Percentiles rank a stretch among this genome's conserved stretches.
These are phyloP conservation scores for Suhomyces faveliae DNA, from an alignment of 805 yeast species.

Conservation along the genomic window DNA sequence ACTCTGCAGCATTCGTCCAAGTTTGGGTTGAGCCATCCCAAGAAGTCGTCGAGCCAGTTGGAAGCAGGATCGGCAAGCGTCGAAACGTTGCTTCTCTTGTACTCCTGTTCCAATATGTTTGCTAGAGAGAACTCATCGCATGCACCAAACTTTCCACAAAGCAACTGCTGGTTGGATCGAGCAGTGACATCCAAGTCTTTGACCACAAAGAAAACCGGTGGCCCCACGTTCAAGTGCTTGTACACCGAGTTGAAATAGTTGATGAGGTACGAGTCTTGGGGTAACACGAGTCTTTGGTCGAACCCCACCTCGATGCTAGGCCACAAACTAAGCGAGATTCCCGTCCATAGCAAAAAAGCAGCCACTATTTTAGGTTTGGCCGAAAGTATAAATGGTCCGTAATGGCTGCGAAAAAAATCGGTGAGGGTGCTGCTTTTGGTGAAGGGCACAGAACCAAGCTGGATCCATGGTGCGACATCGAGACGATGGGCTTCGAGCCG, in stretches of 20 bases:
- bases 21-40: constrained; percentile 83
- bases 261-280: constrained; percentile 76
- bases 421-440: constrained; percentile 20
- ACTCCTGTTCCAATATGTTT: constrained; percentile 82
- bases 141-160: constrained; percentile 86
- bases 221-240: constrained; percentile 76
- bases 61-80: constrained; percentile 80
- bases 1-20: constrained; percentile 83
- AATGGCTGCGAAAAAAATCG: constrained; percentile 42
- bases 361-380: constrained; percentile 49
- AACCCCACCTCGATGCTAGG: constrained; percentile 77
- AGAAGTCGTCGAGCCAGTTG: constrained; percentile 90
- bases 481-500: constrained; percentile 57
- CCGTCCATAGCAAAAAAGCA: constrained; percentile 60
- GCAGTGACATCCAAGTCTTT: constrained; percentile 61
- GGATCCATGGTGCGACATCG: constrained; percentile 61
- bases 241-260: constrained; percentile 78
- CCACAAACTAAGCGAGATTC: constrained; percentile 63
- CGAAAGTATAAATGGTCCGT: constrained; percentile 60
- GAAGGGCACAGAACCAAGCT: constrained; percentile 6
- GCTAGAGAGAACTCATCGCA: constrained; percentile 78
- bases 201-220: constrained; percentile 88
- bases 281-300: constrained; percentile 88
- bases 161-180: constrained; percentile 60
- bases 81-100: constrained; percentile 60